phyloP scores from a whole-genome alignment of 495 filamentous ascomycete species.

The Aspergillus affinis region DNA sequence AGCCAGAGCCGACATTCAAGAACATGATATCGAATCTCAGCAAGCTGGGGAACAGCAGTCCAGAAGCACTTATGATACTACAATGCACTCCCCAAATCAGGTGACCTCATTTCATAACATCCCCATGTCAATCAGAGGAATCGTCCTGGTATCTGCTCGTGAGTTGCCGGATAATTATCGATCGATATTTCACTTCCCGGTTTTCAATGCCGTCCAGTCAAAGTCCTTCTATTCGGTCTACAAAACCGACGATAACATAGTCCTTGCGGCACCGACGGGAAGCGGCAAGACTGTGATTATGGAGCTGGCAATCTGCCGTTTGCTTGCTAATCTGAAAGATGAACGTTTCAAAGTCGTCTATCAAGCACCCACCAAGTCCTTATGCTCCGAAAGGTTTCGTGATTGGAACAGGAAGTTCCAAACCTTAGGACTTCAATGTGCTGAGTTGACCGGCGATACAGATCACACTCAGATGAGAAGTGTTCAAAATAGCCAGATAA shows the following conservation, averaged over 20 bases:
- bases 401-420: slow-evolving; percentile 90
- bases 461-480: slow-evolving; percentile 68
- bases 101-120: slow-evolving; percentile 27
- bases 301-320: slow-evolving; percentile 86
- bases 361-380: slow-evolving; percentile 89
- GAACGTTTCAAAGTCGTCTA: slow-evolving; percentile 91
- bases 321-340: slow-evolving; percentile 60
- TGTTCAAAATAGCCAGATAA: slow-evolving; percentile 82
- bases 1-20: not conserved
- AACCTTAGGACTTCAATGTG: slow-evolving; percentile 70
- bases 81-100: not conserved
- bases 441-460: slow-evolving; percentile 91
- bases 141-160: slow-evolving; percentile 69
- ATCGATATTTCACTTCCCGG: slow-evolving; percentile 71
- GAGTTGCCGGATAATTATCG: slow-evolving; percentile 76
- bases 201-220: slow-evolving; percentile 93
- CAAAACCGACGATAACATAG: slow-evolving; percentile 74
- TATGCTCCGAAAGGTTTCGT: slow-evolving; percentile 77
- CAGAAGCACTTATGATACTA: not conserved
- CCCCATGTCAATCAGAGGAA: slow-evolving; percentile 56
- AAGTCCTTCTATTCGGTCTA: slow-evolving; percentile 78
- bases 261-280: slow-evolving; percentile 87
- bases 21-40: slow-evolving; percentile 6
- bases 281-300: slow-evolving; percentile 92
- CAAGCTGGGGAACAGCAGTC: not conserved